These are phyloP conservation scores for Blastocystis sp. DNA, from an alignment of 352 stramenopile species.

Conservation along the genomic window DNA sequence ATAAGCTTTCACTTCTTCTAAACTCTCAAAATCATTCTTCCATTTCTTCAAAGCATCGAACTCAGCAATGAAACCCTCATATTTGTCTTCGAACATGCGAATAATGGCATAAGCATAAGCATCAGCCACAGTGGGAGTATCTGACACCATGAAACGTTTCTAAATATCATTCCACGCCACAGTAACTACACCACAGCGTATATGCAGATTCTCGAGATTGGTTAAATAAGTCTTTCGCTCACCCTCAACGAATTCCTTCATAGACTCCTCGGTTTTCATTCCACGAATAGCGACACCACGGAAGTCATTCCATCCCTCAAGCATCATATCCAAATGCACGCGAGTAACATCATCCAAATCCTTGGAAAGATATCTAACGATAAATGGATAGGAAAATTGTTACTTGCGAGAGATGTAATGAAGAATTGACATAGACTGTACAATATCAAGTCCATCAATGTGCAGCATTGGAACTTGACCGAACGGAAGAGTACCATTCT, in stretches of 20 bases:
- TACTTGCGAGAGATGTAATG: slow-evolving; percentile 16
- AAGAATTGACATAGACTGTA: slow-evolving; percentile 16
- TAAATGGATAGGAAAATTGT: neutral
- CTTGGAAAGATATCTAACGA: neutral
- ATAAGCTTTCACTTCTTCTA: neutral
- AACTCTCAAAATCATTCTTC: neutral
- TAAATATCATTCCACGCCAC: neutral
- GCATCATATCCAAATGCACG: neutral
- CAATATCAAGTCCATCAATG: slow-evolving; percentile 36
- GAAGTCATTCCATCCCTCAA: neutral
- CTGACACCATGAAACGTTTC: neutral
- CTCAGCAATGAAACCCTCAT: neutral
- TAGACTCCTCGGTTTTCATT: neutral
- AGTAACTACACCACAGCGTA: neutral
- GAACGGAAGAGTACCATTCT: neutral
- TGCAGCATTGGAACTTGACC: neutral
- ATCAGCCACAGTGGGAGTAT: neutral
- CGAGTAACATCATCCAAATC: neutral
- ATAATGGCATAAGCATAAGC: neutral
- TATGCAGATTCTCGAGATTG: neutral
- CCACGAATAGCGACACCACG: neutral
- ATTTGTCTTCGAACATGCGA: neutral
- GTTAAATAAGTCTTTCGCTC: neutral
- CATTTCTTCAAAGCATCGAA: neutral
- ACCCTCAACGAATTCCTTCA: neutral